Evolutionary conservation across 495 filamentous ascomycete species (phyloP).

Genomic region (Hamigera avellanea): DNA sequence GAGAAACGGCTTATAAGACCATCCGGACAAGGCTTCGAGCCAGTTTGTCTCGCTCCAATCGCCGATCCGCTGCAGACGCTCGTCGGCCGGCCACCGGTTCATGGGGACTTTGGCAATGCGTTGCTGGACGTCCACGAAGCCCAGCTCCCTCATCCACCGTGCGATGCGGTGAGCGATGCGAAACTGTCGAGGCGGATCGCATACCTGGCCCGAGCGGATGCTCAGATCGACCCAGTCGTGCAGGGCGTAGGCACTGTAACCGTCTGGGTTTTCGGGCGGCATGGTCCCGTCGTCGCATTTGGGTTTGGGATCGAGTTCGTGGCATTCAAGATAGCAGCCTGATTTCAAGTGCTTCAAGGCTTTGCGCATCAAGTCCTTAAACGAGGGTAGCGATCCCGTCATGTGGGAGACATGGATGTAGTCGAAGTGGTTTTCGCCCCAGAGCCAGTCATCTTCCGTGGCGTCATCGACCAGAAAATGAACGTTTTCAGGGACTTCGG

Average conservation of each 20-base stretch:
- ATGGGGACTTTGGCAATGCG: conserved; percentile 42
- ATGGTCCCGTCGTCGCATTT: conserved; percentile 52
- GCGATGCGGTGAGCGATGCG: conserved; percentile 40
- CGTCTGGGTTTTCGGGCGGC: conserved; percentile 30
- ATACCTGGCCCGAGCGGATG: conserved; percentile 30
- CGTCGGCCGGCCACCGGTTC: conserved; percentile 49
- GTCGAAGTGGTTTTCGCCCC: conserved; percentile 33
- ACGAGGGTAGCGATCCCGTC: conserved; percentile 28
- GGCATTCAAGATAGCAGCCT: conserved; percentile 55
- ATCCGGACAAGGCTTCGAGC: conserved; percentile 31
- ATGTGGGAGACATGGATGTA: conserved; percentile 36
- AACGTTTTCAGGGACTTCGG: conserved; percentile 43
- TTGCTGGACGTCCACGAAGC: conserved; percentile 53
- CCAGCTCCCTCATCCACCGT: conserved; percentile 44
- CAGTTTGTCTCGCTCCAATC: conserved; percentile 30
- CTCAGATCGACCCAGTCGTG: conserved; percentile 42
- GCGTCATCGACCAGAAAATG: conserved; percentile 48
- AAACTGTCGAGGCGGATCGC: conserved; percentile 39
- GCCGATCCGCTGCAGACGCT: conserved; percentile 36
- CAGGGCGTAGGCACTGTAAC: conserved; percentile 29
- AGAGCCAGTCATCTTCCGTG: conserved; percentile 39
- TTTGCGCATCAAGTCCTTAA: conserved; percentile 29
- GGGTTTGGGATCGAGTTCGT: conserved; percentile 47
- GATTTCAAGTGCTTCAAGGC: conserved; percentile 42
- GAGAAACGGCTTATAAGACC: conserved; percentile 34